phyloP scores from a whole-genome alignment of 306 rosid species.

The Malus orientalis region DNA sequence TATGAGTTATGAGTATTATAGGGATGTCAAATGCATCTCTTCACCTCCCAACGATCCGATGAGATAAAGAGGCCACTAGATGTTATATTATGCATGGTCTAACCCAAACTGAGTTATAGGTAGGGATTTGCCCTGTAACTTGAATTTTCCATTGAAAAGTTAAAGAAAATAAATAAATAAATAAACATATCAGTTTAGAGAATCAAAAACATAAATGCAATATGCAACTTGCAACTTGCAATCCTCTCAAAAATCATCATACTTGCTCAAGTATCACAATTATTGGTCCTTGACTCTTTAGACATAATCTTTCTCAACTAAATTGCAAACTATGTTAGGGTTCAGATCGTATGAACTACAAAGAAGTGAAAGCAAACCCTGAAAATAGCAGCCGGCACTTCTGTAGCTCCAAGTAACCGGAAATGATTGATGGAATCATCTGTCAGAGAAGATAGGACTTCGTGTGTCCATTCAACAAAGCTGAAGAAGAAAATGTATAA shows the following conservation, averaged over 20 bases:
- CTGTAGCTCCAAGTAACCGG: constrained; percentile 68
- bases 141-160: not conserved
- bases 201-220: not conserved
- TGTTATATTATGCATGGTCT: not conserved
- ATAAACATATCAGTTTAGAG: no score
- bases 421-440: constrained; percentile 64
- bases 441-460: constrained; percentile 53
- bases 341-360: constrained; percentile 1
- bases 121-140: not conserved
- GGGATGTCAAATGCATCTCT: no score
- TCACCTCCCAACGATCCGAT: no score
- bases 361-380: constrained; percentile 49
- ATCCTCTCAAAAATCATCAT: not conserved
- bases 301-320: not conserved
- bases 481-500: constrained; percentile 43
- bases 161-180: no score
- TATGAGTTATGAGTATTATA: not conserved
- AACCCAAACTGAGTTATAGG: not conserved
- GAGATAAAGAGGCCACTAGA: no score
- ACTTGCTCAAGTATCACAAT: not conserved
- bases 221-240: not conserved
- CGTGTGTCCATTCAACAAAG: constrained; percentile 81
- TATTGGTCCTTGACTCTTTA: not conserved
- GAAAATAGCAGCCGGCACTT: constrained; percentile 72
- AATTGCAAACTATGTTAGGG: not conserved